Base-by-base conservation (phyloP, 2,329 filamentous ascomycete genomes). In the Eutypella sp. region DNA sequence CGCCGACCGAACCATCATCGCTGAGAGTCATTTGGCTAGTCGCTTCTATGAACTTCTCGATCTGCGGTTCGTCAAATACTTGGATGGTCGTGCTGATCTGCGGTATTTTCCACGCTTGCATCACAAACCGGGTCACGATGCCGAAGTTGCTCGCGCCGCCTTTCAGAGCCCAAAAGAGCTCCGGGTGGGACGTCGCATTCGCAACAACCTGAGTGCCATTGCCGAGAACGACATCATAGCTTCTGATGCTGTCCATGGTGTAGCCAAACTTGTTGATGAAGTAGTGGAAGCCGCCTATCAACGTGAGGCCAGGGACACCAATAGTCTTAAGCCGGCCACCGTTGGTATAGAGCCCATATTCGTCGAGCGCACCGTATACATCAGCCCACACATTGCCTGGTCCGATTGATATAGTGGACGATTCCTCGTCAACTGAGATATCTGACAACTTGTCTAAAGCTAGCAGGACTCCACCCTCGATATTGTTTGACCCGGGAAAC, bases 61-160 rank as follows among this genome's bases (percentile, higher is more conserved):
- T 44, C 0, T 42, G 41, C 0, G 45, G 48, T 33, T 67, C 57
- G 15, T 61, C 54, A 44, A 58, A 67, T 1, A 53, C 34, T 40
- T 68, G 65, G 15, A 61, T 56, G 3, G 64, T 66, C 15, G 58
- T 66, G 44, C 57, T 65, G n/a, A 67, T 51, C 9, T 40, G 22
- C 2, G 58, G 50, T 5, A 59, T 51, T 1, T 50, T 42, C 16
- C 47, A 56, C 3, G 55, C 52, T 39, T 63, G 60, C 16, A 49
- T 22, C 2, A 34, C 39, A 23, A 46, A 49, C 18, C 42, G 42
- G n/a, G 47, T 49, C 3, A 49, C 46, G 13, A 49, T 41, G 6
- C 44, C 47, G 20, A 49, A 47, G 38, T 49, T 49, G 29, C 46
- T 56, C 2, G 46, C 51, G 10, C 59, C 56, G 16, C 59, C 59